Evolutionary conservation across 768 basidiomycete genomes (phyloP), one percentile per base, ranked within the genome.

Genomic region (Melanogaster broomeanus): DNA sequence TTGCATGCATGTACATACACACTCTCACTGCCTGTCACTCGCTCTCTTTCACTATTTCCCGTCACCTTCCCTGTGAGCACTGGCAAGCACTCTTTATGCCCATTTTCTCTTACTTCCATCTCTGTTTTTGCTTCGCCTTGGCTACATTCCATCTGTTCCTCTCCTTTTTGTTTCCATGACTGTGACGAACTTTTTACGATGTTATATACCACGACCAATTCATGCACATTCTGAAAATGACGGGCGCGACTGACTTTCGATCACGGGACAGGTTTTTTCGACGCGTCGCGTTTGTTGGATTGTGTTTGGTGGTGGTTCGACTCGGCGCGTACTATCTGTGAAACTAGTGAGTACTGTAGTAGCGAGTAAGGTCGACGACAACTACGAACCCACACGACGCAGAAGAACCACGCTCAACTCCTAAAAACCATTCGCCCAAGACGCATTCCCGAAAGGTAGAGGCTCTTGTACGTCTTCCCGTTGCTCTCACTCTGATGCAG

Each of bases 381-480:
- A 25, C 40, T 25, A 42, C 31, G 6, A 8, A 22, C 19, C 33
- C 40, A 9, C 40, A 30, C 41, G 34, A 34, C 24, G 9, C 34
- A 9, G 5, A 41, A 41, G 7, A 19, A 41, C 19, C 22, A 27
- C 41, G 24, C 2, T n/a, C 28, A 33, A 45, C 40, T 13, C 25
- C 46, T 27, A 48, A 41, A 24, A 9, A 66, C 27, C 77, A 71
- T 83, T 83, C 53, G 67, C 76, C 33, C 78, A 70, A 60, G 80
- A 78, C 3, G 63, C 78, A 60, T 66, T 10, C 69, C 75, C n/a
- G n/a, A n/a, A n/a, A 61, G 80, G 83, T 81, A 52, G 33, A 10
- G 16, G 8, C 19, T 44, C 44, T 52, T 45, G 45, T 25, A 19
- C 13, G 8, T 9, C 39, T n/a, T 39, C 8, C 11, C 10, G 18